Evolutionary conservation across 2,329 filamentous ascomycete genomes (phyloP).

Genomic region (Trichoderma sp.): DNA sequence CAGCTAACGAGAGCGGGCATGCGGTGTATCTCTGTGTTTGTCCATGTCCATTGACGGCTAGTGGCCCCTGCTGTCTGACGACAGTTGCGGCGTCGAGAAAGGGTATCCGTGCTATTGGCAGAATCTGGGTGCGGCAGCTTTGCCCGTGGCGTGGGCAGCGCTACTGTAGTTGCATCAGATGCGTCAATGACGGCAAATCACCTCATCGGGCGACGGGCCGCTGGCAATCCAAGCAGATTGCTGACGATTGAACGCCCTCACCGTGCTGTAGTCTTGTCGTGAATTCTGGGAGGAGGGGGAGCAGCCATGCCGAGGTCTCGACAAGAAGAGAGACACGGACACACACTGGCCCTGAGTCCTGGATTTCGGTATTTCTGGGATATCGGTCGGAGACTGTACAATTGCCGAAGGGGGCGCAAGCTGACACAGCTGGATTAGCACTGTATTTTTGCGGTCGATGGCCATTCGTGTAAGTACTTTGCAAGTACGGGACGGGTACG

Average conservation of each 20-base stretch:
- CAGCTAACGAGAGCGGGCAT: background rate
- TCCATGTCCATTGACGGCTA: background rate
- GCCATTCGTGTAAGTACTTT: background rate
- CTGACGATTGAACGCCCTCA: background rate
- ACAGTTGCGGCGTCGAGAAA: background rate
- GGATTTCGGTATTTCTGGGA: background rate
- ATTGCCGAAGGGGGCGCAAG: constrained; percentile 1
- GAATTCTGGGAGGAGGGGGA: background rate
- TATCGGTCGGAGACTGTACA: constrained; percentile 3
- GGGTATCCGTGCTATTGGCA: background rate
- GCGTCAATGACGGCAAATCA: constrained; percentile 4
- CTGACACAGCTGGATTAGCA: constrained; percentile 11
- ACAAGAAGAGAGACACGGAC: background rate
- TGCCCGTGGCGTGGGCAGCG: background rate
- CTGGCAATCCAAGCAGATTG: background rate
- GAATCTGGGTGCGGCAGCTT: background rate
- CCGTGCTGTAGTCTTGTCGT: background rate
- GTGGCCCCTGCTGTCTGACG: background rate
- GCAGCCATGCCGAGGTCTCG: background rate
- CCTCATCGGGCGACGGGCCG: constrained; percentile 15
- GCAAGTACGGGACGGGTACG: background rate
- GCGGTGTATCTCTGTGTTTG: background rate
- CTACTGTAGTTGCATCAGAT: background rate
- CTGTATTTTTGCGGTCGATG: background rate
- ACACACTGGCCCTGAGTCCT: background rate